phyloP scores from a whole-genome alignment of 1,139 yeast species.

The Scheffersomyces segobiensis region DNA sequence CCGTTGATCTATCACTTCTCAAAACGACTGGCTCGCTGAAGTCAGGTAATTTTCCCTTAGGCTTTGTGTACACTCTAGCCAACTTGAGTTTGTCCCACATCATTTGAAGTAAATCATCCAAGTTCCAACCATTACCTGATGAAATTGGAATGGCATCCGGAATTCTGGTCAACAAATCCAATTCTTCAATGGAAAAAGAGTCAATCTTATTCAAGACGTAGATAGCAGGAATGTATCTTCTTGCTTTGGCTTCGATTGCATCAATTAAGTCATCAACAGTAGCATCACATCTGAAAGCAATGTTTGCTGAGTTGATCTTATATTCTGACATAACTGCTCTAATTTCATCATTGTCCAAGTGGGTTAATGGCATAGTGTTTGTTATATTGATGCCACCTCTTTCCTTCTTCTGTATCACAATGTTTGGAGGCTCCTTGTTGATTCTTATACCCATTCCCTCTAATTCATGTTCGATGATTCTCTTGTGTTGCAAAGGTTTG shows the following conservation, averaged over 20 bases:
- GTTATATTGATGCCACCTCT: conserved; percentile 95
- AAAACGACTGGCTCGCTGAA: conserved; percentile 92
- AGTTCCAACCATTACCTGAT: conserved; percentile 93
- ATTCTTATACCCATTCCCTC: conserved; percentile 97
- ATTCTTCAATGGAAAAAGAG: conserved; percentile 88
- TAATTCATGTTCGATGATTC: conserved; percentile 87
- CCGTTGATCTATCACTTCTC: conserved; percentile 76
- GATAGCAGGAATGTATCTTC: conserved; percentile 92
- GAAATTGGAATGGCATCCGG: conserved; percentile 98
- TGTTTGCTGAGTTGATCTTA: conserved; percentile 94
- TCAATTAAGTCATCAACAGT: conserved; percentile 95
- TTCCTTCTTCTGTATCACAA: conserved; percentile 86
- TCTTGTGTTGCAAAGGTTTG: conserved; percentile 92
- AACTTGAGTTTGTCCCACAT: conserved; percentile 93
- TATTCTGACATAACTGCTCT: conserved; percentile 96
- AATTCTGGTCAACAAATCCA: conserved; percentile 83
- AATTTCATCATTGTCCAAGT: conserved; percentile 87
- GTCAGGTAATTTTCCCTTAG: conserved; percentile 93
- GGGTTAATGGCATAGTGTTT: conserved; percentile 88
- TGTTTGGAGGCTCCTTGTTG: conserved; percentile 90
- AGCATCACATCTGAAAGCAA: conserved; percentile 95
- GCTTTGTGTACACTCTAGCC: conserved; percentile 95
- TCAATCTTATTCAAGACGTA: conserved; percentile 95
- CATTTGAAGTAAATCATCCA: conserved; percentile 87
- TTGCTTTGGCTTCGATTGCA: conserved; percentile 84